Conservation (phyloP, 2,329 filamentous ascomycete genomes). For the Diaporthe sp. region DNA sequence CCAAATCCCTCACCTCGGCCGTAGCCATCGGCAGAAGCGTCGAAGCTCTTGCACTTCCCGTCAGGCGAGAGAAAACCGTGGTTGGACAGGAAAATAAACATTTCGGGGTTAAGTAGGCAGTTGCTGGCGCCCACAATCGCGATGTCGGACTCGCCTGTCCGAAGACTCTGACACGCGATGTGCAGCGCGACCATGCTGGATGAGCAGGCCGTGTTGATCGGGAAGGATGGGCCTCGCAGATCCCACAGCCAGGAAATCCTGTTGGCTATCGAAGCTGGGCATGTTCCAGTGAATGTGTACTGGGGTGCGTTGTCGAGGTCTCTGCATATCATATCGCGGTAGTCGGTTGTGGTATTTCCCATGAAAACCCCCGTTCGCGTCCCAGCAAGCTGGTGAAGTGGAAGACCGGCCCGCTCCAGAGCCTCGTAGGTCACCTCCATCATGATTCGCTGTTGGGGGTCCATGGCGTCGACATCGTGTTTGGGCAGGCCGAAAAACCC, state of each 20-base stretch:
- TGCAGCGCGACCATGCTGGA: constrained; percentile 54
- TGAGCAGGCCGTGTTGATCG: constrained; percentile 54
- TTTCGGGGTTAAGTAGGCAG: constrained; percentile 47
- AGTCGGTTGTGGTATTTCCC: constrained; percentile 5
- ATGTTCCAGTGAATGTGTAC: constrained; percentile 9
- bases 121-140: constrained; percentile 51
- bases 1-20: constrained; percentile 63
- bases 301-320: constrained; percentile 3
- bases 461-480: constrained; percentile 8
- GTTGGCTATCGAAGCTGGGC: constrained; percentile 46
- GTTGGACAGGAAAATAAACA: constrained; percentile 43
- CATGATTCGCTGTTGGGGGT: constrained; percentile 8
- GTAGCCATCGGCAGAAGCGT: constrained; percentile 59
- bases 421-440: constrained; percentile 31
- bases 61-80: constrained; percentile 51
- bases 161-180: constrained; percentile 49
- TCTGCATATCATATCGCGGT: constrained; percentile 17
- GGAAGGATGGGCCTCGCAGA: constrained; percentile 49
- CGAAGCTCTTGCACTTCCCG: constrained; percentile 51
- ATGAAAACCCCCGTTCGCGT: constrained; percentile 13
- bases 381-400: not conserved
- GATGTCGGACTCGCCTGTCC: constrained; percentile 46
- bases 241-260: constrained; percentile 52
- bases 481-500: constrained; percentile 5
- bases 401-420: constrained; percentile 24